Base-by-base conservation (phyloP, 495 filamentous ascomycete genomes). In the Amphirosellinia nigrospora region DNA sequence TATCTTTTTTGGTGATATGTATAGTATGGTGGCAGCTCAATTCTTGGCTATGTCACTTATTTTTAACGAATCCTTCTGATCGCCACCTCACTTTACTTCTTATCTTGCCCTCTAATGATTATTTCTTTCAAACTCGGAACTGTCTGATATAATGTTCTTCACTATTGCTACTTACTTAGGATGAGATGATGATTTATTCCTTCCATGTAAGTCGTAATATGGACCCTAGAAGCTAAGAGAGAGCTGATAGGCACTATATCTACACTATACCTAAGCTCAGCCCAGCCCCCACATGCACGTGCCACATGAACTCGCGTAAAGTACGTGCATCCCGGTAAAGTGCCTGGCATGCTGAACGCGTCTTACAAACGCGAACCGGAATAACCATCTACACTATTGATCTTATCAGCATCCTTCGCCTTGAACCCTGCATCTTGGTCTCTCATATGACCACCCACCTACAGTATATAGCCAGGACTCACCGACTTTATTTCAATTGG, bases 301-400 rank as follows among this genome's bases (percentile, higher is more conserved):
- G 68, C 60, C 68, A 64, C 68, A 64, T 70, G 68, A 70, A 23
- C 38, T 30, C 68, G 68, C 68, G 68, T 70, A 70, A 70, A 70
- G 46, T 56, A 64, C 68, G 68, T 64, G 59, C 45, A 38, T 16
- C 34, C 30, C 13, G 21, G 50, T 28, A 36, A 26, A 28, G 36
- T 43, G 41, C 23, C 23, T 53, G 48, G 23, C 32, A 70, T 34
- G 34, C 67, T 21, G 1, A 9, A 55, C 68, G 68, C 68, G 68
- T 23, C 43, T 48, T 53, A 15, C 43, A 38, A 65, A 38, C 46
- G 46, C 43, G 63, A 68, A 58, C 26, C 23, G 21, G 34, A 46
- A 32, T 61, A n/a, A n/a, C n/a, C n/a, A n/a, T n/a, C n/a, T n/a
- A n/a, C n/a, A 32, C 32, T 0, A 56, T 34, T 7, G 32, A 56